Evolutionary conservation across 768 basidiomycete species (phyloP), one percentile per base, ranked within the genome.

Genomic region (Termitomyces sp.): DNA sequence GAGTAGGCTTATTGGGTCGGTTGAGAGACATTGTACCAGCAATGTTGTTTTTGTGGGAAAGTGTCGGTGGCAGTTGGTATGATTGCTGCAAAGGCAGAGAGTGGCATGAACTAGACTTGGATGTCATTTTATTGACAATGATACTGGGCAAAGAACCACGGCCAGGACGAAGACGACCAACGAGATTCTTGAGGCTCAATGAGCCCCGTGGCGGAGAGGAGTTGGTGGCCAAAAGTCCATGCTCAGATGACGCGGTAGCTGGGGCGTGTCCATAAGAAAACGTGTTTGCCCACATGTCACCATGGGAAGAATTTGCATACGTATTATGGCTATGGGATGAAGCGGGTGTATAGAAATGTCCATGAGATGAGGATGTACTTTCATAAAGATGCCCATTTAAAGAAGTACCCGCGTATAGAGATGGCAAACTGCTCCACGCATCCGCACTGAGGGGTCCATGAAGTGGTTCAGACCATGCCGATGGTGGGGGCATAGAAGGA

Each of bases 1-100:
- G 60, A 58, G 16, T 56, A 58, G 49, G 58, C 57, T 36, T 63
- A 49, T 54, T 34, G 65, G 62, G 52, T 53, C 55, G 48, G 26
- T 44, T 27, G 27, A 67, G 44, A 42, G 57, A 20, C 62, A 57
- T 26, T 49, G n/a, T 22, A 47, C 4, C 62, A 63, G 33, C 14
- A 10, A 16, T 37, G 33, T 4, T n/a, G 22, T 9, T 37, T 44
- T 4, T n/a, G 22, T 9, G 18, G 7, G 30, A 20, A 39, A 26
- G 67, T 60, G 6, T 59, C 56, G 22, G 59, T 51, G 26, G 48
- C 52, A 59, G 51, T 5, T 10, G 24, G 13, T 44, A 16, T 20
- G 34, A 5, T 57, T 33, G 30, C 36, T 13, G 20, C 30, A 45
- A 36, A n/a, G 49, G 37, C 6, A 56, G 13, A 9, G 59, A 54